A percentile compares a stretch with the other conserved stretches of the same genome.
Conservation (phyloP, 2,329 filamentous ascomycete species). For the Canariomyces notabilis region DNA sequence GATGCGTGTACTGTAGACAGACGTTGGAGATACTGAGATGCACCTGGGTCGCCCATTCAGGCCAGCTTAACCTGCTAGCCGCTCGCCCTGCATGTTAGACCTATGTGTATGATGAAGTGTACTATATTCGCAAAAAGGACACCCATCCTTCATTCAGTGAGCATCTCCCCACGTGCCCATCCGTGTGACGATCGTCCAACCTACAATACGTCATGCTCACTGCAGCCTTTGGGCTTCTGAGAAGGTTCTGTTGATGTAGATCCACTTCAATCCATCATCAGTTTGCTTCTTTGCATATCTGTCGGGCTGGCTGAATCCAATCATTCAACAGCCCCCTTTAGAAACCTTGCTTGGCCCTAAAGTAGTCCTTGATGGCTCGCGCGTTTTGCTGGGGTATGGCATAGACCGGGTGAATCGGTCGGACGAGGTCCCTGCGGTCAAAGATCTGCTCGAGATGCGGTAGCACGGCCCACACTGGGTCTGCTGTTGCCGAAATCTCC, state of each 20-base stretch:
- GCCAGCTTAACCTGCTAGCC: too few relatives aligned
- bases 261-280: not conserved
- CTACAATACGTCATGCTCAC: slow-evolving; percentile 29
- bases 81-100: too few relatives aligned
- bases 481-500: slow-evolving; percentile 25
- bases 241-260: too few relatives aligned
- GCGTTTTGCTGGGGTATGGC: slow-evolving; percentile 70
- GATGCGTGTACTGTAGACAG: too few relatives aligned
- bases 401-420: slow-evolving; percentile 75
- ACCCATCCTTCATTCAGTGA: too few relatives aligned
- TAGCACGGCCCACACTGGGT: slow-evolving; percentile 39
- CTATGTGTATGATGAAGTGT: too few relatives aligned
- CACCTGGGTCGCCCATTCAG: too few relatives aligned
- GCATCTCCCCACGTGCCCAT: not conserved
- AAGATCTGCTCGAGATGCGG: slow-evolving; percentile 57
- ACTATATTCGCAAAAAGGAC: too few relatives aligned
- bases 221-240: not conserved
- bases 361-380: slow-evolving; percentile 61
- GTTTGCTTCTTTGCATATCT: not conserved
- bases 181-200: not conserved
- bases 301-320: not conserved
- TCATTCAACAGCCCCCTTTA: slow-evolving; percentile 29
- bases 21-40: too few relatives aligned
- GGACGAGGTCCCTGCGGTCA: slow-evolving; percentile 65
- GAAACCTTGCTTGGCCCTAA: slow-evolving; percentile 53